Evolutionary conservation across 306 rosid species (phyloP).

Genomic region (Carpinus fangiana): DNA sequence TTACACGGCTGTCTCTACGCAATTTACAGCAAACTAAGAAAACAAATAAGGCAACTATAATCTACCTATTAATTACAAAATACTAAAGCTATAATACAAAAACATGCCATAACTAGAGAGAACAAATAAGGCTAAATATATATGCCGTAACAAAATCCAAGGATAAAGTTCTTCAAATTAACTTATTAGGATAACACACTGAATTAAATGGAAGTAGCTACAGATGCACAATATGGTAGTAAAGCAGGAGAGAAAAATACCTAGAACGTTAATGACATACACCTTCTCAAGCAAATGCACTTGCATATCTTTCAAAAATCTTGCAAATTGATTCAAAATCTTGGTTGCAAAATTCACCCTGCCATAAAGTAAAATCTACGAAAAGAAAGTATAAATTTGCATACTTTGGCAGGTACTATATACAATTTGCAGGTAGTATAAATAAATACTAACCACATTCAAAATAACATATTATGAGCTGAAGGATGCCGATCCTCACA

Average conservation of each 20-base stretch:
- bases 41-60: too few relatives aligned
- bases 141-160: too few relatives aligned
- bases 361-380: slow-evolving; percentile 29
- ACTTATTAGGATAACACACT: slow-evolving; percentile 18
- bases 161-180: slow-evolving; percentile 15
- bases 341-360: slow-evolving; percentile 37
- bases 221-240: slow-evolving; percentile 7
- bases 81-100: too few relatives aligned
- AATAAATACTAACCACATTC: not conserved
- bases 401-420: slow-evolving; percentile 11
- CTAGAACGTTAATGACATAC: slow-evolving; percentile 67
- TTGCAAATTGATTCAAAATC: slow-evolving; percentile 33
- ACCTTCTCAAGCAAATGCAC: slow-evolving; percentile 65
- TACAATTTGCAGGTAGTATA: slow-evolving; percentile 5
- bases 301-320: slow-evolving; percentile 61
- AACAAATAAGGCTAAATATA: too few relatives aligned
- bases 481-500: slow-evolving; percentile 46
- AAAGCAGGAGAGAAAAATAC: slow-evolving; percentile 45
- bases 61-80: too few relatives aligned
- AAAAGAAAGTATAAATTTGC: not conserved
- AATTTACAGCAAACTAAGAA: too few relatives aligned
- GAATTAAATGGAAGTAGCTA: slow-evolving; percentile 9
- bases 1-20: too few relatives aligned
- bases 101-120: too few relatives aligned
- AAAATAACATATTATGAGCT: slow-evolving; percentile 13